A percentile compares a stretch with the other conserved stretches of the same genome.
These are phyloP conservation scores for Cupressus sempervirens DNA, from an alignment of 75 land plant genomes.

Conservation along the genomic window DNA sequence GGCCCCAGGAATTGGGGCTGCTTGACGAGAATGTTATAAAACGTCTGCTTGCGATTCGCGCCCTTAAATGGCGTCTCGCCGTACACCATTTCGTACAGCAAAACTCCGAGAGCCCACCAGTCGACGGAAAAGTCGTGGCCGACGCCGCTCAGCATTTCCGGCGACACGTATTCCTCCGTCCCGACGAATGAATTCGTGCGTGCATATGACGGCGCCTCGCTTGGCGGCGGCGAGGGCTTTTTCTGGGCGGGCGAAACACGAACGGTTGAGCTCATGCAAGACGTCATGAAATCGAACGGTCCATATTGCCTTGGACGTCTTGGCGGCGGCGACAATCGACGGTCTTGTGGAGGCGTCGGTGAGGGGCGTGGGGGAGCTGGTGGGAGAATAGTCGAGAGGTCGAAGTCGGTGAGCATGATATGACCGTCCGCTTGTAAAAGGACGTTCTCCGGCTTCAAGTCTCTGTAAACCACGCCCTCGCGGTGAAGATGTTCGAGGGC, in stretches of 20 bases:
- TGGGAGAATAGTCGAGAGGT: conserved; percentile 48
- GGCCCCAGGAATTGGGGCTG: conserved; percentile 57
- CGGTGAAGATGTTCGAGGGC: conserved; percentile 65
- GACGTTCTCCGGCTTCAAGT: conserved; percentile 75
- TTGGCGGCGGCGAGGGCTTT: too few species aligned
- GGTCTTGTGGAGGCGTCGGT: too few species aligned
- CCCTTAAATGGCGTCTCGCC: conserved; percentile 78
- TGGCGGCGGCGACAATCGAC: too few species aligned
- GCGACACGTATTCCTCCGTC: conserved; percentile 86
- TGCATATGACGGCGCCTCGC: too few species aligned
- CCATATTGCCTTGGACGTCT: too few species aligned
- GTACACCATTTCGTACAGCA: conserved; percentile 69
- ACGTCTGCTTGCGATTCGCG: conserved; percentile 67
- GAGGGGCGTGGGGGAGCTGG: neutral
- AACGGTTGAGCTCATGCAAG: too few species aligned
- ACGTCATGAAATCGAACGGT: too few species aligned
- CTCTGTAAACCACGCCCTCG: conserved; percentile 58
- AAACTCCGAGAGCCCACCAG: conserved; percentile 89
- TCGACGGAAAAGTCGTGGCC: conserved; percentile 86
- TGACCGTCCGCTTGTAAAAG: conserved; percentile 57
- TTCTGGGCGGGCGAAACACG: neutral
- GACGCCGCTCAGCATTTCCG: conserved; percentile 68
- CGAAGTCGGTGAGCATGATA: conserved; percentile 72
- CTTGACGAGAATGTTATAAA: conserved; percentile 45
- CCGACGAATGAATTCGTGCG: conserved; percentile 66